Conservation (phyloP, 192 early-diverging fungal species). For the Coemansia sp. region DNA sequence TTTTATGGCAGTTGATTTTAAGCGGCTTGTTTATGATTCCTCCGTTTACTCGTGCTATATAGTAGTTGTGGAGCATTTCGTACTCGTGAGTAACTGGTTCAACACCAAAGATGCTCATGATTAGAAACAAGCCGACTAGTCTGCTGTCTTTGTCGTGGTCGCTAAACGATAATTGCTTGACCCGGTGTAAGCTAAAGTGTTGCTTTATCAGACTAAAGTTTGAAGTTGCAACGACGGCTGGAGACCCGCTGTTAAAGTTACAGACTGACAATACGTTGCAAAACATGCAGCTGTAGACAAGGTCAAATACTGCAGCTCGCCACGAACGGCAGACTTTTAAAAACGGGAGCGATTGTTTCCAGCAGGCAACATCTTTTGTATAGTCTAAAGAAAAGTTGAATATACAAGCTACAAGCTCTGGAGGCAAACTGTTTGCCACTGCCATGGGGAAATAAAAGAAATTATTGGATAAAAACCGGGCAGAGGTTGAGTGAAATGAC, state of each 20-base stretch:
- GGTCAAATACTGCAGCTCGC: background rate
- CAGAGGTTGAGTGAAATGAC: background rate
- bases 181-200: background rate
- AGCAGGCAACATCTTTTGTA: background rate
- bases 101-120: background rate
- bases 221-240: background rate
- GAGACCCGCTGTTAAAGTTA: background rate
- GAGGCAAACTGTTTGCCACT: background rate
- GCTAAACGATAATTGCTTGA: background rate
- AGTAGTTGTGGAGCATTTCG: background rate
- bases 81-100: background rate
- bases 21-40: background rate
- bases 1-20: background rate
- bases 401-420: background rate
- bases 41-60: background rate
- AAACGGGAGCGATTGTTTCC: background rate
- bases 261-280: background rate
- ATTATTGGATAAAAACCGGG: background rate
- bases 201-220: background rate
- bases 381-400: background rate
- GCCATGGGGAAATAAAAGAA: background rate
- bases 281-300: constrained; percentile 1
- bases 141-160: background rate
- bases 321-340: background rate
- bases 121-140: background rate